Base-by-base conservation (phyloP, 2,329 filamentous ascomycete genomes). In the Diaporthe aspalathi region DNA sequence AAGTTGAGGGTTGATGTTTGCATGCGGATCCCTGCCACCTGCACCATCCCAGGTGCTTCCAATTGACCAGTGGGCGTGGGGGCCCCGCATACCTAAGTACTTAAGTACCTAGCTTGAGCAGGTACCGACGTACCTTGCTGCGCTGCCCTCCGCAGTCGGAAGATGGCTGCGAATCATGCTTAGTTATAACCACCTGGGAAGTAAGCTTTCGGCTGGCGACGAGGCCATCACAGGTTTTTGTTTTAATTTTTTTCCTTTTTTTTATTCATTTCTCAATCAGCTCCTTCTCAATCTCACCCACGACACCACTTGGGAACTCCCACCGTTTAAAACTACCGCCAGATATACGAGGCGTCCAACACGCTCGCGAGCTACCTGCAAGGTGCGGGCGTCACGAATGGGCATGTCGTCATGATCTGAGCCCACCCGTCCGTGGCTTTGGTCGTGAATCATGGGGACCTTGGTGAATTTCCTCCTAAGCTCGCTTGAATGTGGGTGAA, bases 401-500 rank as follows among this genome's bases (percentile, higher is more conserved):
- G 94, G 11, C 94, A 98, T 78, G 94, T 97, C 2, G 94, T 97
- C 77, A 97, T 97, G 93, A 93, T 96, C 74, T 98, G 91, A 79
- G 94, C 94, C 70, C 89, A 97, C 81, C 90, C 95, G 71, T 90
- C 90, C 70, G 94, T 97, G 43, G 87, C 89, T 35, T 80, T 90
- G 16, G 84, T 89, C 53, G 78, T 84, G 92, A 45, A 91, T 94
- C 68, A 97, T 97, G 93, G 95, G 94, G 72, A 88, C 87, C 27
- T 45, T 73, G 71, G 71, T 73, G 62, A 66, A 50, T n/a, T 68
- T 9, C 27, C 24, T 29, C 24, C 17, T 2, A n/a, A 4, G 11
- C 5, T 32, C 11, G 6, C 14, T 29, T 35, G n/a, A 52, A n/a
- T 27, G 24, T 24, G 29, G 2, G 12, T 8, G 20, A 4, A 35